A percentile compares a stretch with the other conserved stretches of the same genome.
These are phyloP conservation scores for Peniophora sp. DNA, from an alignment of 1,284 basidiomycete genomes.

Conservation along the genomic window DNA sequence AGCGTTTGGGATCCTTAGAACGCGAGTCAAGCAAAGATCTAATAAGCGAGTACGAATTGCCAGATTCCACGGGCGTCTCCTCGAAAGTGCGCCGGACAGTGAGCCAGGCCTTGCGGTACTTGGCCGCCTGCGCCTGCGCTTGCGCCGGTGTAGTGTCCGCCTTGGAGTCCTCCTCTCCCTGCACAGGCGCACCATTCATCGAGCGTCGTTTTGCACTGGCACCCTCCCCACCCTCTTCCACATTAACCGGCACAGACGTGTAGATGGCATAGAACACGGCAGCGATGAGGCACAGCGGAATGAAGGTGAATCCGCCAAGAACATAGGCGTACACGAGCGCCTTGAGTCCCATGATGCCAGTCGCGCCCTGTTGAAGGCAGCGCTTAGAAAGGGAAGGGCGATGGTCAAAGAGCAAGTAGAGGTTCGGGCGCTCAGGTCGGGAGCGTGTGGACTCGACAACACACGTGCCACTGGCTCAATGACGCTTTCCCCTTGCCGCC, in stretches of 20 bases:
- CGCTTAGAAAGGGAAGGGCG: too few species aligned
- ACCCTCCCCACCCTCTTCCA: constrained; percentile 16
- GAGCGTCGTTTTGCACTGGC: too few species aligned
- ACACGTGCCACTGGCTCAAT: too few species aligned
- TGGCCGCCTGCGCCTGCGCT: constrained; percentile 37
- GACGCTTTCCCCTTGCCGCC: too few species aligned
- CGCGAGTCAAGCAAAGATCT: constrained; percentile 67
- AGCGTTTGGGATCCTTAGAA: constrained; percentile 70
- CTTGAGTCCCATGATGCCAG: constrained; percentile 58
- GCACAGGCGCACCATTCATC: too few species aligned
- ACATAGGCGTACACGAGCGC: constrained; percentile 75
- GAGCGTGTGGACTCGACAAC: too few species aligned
- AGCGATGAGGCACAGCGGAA: constrained; percentile 61
- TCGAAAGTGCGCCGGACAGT: constrained; percentile 79
- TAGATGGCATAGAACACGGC: constrained; percentile 59
- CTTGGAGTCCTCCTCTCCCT: constrained; percentile 18
- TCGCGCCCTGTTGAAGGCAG: too few species aligned
- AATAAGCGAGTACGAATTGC: constrained; percentile 62
- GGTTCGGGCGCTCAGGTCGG: too few species aligned
- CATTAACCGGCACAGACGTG: constrained; percentile 66
- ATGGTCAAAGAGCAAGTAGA: too few species aligned
- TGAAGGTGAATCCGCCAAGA: constrained; percentile 80
- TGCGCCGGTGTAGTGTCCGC: constrained; percentile 10
- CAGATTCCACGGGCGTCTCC: constrained; percentile 41
- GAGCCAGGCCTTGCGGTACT: constrained; percentile 75